Conservation (phyloP, 768 basidiomycete species). For the Chiua virens region DNA sequence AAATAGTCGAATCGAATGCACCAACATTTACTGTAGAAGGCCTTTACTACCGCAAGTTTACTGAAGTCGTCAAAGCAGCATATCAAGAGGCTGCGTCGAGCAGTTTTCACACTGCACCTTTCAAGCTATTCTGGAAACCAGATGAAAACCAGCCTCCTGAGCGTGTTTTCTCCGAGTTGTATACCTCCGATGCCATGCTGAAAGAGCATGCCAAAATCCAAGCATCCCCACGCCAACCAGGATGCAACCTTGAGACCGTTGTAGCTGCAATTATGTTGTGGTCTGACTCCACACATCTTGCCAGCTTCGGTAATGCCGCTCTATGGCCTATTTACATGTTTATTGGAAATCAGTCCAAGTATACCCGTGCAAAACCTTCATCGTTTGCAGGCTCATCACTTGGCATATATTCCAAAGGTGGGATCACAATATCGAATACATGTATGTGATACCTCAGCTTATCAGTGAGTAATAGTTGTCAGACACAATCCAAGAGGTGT, state of each 20-base stretch:
- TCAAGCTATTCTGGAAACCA: conserved; percentile 10
- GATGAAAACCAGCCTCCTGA: conserved; percentile 7
- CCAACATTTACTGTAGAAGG: conserved; percentile 25
- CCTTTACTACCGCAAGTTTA: conserved; percentile 23
- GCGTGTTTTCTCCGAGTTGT: conserved; percentile 23
- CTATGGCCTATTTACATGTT: conserved; percentile 19
- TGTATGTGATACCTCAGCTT: too few species aligned
- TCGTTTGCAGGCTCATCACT: conserved; percentile 16
- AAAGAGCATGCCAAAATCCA: conserved; percentile 8
- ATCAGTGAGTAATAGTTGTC: not conserved
- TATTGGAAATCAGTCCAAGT: conserved; percentile 10
- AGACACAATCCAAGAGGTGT: conserved; percentile 12
- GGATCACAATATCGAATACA: not conserved
- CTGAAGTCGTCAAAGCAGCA: conserved; percentile 20
- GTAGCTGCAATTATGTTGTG: conserved; percentile 25
- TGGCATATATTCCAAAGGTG: conserved; percentile 21
- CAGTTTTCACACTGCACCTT: conserved; percentile 15
- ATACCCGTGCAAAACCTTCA: conserved; percentile 2
- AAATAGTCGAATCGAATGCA: not conserved
- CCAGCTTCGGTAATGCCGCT: conserved; percentile 15
- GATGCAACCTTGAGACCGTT: conserved; percentile 17
- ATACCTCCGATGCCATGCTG: conserved; percentile 17
- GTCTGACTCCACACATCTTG: conserved; percentile 26
- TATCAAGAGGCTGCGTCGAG: conserved; percentile 17
- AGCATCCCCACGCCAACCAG: not conserved